Base-by-base conservation (phyloP, 768 basidiomycete species). In the Astraeus odoratus region DNA sequence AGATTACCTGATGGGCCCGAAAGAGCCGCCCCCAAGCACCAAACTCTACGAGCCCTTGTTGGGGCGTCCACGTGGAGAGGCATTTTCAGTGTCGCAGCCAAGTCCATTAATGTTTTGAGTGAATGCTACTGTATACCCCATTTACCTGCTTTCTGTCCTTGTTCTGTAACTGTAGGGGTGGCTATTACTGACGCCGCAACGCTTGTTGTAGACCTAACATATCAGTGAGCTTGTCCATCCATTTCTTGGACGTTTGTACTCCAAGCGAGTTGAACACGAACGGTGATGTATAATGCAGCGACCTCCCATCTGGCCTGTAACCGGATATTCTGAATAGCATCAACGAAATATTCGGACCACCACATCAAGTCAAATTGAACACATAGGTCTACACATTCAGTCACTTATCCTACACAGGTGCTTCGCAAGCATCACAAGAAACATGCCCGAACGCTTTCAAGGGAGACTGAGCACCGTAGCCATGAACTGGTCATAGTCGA, bases 401-500 rank as follows among this genome's bases (percentile, higher is more conserved):
- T n/a, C n/a, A n/a, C n/a, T n/a, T n/a, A n/a, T n/a, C n/a, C n/a
- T n/a, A n/a, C n/a, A n/a, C n/a, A n/a, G n/a, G n/a, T n/a, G n/a
- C n/a, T n/a, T n/a, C n/a, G n/a, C n/a, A n/a, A n/a, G n/a, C n/a
- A n/a, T n/a, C n/a, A n/a, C n/a, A n/a, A n/a, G n/a, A n/a, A n/a
- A n/a, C n/a, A n/a, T n/a, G n/a, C n/a, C n/a, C n/a, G n/a, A n/a
- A n/a, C n/a, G n/a, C 18, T 18, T 27, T 72, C 61, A 75, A 22
- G 75, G 72, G 30, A 73, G 57, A 41, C 61, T 62, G 48, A 77
- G 55, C 22, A 77, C 71, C 34, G 72, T 71, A 19, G 69, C 59
- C 76, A 79, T 67, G 57, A 79, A 79, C 57, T 65, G 63, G 16
- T 78, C 78, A 54, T 78, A 79, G 55, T 69, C 71, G 54, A 79